Conservation (phyloP, 257 asterid species). For the Gynochthodes officinalis region DNA sequence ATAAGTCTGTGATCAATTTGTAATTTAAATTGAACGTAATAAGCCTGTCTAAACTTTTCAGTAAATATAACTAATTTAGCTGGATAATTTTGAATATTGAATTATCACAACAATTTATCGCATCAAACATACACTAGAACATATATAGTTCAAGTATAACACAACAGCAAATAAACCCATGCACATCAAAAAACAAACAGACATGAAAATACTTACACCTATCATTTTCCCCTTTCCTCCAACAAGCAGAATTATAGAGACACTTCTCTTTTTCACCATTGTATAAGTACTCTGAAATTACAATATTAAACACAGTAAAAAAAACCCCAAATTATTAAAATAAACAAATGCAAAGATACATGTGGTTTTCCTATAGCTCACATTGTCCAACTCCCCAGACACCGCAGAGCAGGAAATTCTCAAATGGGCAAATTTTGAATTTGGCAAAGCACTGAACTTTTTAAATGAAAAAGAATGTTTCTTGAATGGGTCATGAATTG, state of each 20-base stretch:
- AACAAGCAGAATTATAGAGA: slow-evolving; percentile 88
- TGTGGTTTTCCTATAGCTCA: background rate
- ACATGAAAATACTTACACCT: slow-evolving; percentile 59
- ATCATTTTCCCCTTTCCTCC: slow-evolving; percentile 98
- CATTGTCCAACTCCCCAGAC: slow-evolving; percentile 31
- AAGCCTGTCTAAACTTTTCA: background rate
- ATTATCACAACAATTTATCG: background rate
- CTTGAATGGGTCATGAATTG: slow-evolving; percentile 22
- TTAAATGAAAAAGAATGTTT: slow-evolving; percentile 17
- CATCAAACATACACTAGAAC: background rate
- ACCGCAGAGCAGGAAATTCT: slow-evolving; percentile 51
- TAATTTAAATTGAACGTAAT: background rate
- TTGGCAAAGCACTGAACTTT: slow-evolving; percentile 30
- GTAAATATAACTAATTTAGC: background rate
- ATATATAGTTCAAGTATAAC: background rate
- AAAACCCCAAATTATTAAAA: background rate
- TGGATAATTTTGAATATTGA: background rate
- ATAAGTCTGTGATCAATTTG: background rate
- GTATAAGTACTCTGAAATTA: slow-evolving; percentile 45
- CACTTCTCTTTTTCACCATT: slow-evolving; percentile 72
- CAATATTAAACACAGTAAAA: background rate
- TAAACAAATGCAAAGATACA: background rate
- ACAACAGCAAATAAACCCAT: background rate
- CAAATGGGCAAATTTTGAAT: slow-evolving; percentile 24
- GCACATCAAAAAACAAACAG: background rate